Evolutionary conservation across 2,329 filamentous ascomycete species (phyloP), one percentile per base, ranked within the genome.

Genomic region (Nigrospora sphaerica): DNA sequence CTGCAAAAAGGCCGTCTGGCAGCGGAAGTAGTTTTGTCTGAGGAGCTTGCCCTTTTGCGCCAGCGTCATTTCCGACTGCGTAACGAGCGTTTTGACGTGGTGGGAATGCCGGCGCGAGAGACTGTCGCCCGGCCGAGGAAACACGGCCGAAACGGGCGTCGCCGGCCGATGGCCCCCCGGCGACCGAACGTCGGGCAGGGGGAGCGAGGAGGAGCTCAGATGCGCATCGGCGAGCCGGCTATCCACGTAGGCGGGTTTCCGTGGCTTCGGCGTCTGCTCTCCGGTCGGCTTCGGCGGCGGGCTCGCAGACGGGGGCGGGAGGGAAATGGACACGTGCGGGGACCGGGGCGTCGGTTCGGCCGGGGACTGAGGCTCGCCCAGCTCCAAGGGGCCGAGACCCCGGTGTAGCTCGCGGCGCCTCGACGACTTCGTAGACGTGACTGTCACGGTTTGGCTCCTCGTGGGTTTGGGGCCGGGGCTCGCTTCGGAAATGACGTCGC

Each of bases 11-110:
- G 88, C 85, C 1, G 86, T 91, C 64, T 93, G 78, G 50, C 82
- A 88, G 45, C 86, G 76, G 61, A 92, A 93, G 63, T 93, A 93
- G 62, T 93, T 88, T 49, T 90, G 86, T 46, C 86, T 74, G 50
- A 93, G 62, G 11, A 90, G 66, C 42, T 82, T 81, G n/a, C 81
- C 77, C 61, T 88, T 88, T 61, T 91, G 85, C 12, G 71, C 65
- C 5, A 70, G 62, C 2, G 81, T 80, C 59, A 92, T 68, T 18
- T 85, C 77, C n/a, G 73, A 76, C 2, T 82, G 73, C 14, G 70
- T 79, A 12, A 81, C 62, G 6, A 77, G 65, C 6, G 75, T 74
- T 54, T 84, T 80, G 44, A 74, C 62, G 48, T 78, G 69, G 55
- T 83, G 82, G 3, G 83, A 80, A 63, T 86, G 82, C 54, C 81